These are phyloP conservation scores for Ilyonectria robusta DNA, from an alignment of 2,329 filamentous ascomycete species.

Conservation along the genomic window DNA sequence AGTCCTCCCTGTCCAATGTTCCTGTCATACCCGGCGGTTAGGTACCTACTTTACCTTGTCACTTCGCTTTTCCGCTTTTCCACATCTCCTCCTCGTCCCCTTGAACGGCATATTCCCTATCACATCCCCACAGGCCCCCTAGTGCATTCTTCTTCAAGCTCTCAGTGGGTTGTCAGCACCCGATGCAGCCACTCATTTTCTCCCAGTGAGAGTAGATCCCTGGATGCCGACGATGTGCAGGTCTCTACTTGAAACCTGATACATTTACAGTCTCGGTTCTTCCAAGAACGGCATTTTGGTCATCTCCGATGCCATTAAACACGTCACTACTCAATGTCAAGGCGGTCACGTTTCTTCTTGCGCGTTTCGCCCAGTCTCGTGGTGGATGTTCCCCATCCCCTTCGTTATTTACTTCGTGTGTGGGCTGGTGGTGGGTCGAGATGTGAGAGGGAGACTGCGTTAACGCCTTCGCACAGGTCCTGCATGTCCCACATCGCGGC, in stretches of 20 bases:
- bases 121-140: slow-evolving; percentile 19
- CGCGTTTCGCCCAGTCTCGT: slow-evolving; percentile 27
- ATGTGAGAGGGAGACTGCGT: slow-evolving; percentile 11
- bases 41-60: slow-evolving; percentile 13
- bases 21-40: slow-evolving; percentile 18
- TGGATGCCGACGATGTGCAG: slow-evolving; percentile 16
- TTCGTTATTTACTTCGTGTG: slow-evolving; percentile 16
- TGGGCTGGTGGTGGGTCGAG: slow-evolving; percentile 16
- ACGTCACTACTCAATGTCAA: slow-evolving; percentile 19
- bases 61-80: slow-evolving; percentile 7
- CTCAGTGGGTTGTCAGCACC: slow-evolving; percentile 15
- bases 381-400: slow-evolving; percentile 18
- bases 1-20: slow-evolving; percentile 2
- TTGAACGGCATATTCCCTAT: neutral
- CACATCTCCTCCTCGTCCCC: neutral
- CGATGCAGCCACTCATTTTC: slow-evolving; percentile 17
- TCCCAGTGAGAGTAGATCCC: slow-evolving; percentile 15
- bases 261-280: slow-evolving; percentile 21
- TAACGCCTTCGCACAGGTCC: neutral
- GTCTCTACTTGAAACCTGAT: slow-evolving; percentile 25
- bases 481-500: slow-evolving; percentile 12
- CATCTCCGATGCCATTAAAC: slow-evolving; percentile 19
- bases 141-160: slow-evolving; percentile 14
- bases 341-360: slow-evolving; percentile 10
- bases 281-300: slow-evolving; percentile 6